These are phyloP conservation scores for Lactarius hatsudake DNA, from an alignment of 768 basidiomycete species.

Conservation along the genomic window DNA sequence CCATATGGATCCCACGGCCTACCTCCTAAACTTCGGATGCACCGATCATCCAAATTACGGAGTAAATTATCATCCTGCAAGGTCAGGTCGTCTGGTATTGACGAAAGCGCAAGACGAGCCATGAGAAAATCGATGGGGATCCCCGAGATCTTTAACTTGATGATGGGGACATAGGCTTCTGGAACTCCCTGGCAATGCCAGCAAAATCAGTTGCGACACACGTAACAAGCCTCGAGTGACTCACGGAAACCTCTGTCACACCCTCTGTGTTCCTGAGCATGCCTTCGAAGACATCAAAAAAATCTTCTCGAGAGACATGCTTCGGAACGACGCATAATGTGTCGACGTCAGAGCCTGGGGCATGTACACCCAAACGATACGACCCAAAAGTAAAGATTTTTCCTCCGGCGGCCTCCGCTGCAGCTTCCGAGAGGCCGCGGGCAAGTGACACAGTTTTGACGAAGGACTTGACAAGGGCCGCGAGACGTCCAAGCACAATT, in stretches of 20 bases:
- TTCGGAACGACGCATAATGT: slow-evolving; percentile 97
- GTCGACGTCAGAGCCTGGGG: slow-evolving; percentile 95
- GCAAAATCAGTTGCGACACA: slow-evolving; percentile 3
- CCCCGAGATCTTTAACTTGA: slow-evolving; percentile 87
- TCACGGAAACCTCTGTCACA: slow-evolving; percentile 83
- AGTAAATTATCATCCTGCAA: slow-evolving; percentile 89
- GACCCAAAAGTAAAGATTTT: slow-evolving; percentile 99
- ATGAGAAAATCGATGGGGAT: slow-evolving; percentile 94
- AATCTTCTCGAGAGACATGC: slow-evolving; percentile 93
- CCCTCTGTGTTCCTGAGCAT: slow-evolving; percentile 85
- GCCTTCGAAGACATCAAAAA: slow-evolving; percentile 86
- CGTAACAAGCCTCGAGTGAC: neutral
- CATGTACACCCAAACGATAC: slow-evolving; percentile 96
- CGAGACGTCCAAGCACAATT: slow-evolving; percentile 85
- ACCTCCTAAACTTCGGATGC: slow-evolving; percentile 94
- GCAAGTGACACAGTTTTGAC: slow-evolving; percentile 78
- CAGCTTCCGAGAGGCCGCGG: slow-evolving; percentile 81
- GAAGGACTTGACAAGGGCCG: slow-evolving; percentile 88
- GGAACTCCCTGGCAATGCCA: slow-evolving; percentile 72
- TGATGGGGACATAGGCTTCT: slow-evolving; percentile 94
- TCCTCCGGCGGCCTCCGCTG: slow-evolving; percentile 87
- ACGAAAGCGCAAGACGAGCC: slow-evolving; percentile 81
- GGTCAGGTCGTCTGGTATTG: slow-evolving; percentile 89
- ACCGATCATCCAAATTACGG: slow-evolving; percentile 90
- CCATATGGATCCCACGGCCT: slow-evolving; percentile 15